Percentiles rank a stretch among this genome's conserved stretches.
Conservation (phyloP, 2,329 filamentous ascomycete genomes). For the Phialocephala sp. region DNA sequence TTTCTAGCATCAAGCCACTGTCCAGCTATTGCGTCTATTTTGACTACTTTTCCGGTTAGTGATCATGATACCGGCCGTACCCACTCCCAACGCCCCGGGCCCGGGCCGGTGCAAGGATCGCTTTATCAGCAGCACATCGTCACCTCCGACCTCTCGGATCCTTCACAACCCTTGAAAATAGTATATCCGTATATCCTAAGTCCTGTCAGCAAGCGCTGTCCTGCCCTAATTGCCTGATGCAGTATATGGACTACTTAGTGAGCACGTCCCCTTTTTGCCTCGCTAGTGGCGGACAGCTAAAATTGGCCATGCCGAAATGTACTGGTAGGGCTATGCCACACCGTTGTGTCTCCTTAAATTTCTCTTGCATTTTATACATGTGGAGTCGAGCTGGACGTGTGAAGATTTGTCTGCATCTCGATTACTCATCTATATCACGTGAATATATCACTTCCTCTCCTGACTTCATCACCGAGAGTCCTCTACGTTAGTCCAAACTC, state of each 20-base stretch:
- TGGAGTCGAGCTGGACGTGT: neutral
- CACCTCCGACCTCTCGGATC: neutral
- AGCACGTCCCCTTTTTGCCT: neutral
- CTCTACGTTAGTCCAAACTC: neutral
- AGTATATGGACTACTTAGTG: neutral
- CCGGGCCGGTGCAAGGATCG: neutral
- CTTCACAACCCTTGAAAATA: neutral
- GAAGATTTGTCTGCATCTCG: neutral
- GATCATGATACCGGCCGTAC: neutral
- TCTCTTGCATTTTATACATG: neutral
- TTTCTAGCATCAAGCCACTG: neutral
- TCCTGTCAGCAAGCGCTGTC: neutral
- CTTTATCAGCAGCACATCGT: neutral
- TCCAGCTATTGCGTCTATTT: neutral
- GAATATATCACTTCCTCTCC: neutral
- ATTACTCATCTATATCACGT: conserved; percentile 1
- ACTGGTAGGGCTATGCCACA: neutral
- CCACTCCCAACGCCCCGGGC: neutral
- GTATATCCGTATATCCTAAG: neutral
- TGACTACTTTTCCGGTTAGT: neutral
- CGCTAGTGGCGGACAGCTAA: conserved; percentile 2
- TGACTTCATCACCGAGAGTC: neutral
- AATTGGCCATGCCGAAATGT: neutral
- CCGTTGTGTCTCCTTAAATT: neutral
- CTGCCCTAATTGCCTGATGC: neutral